Evolutionary conservation across 2,329 filamentous ascomycete genomes (phyloP), one percentile per base, ranked within the genome.

Genomic region (Trichophyton simii): DNA sequence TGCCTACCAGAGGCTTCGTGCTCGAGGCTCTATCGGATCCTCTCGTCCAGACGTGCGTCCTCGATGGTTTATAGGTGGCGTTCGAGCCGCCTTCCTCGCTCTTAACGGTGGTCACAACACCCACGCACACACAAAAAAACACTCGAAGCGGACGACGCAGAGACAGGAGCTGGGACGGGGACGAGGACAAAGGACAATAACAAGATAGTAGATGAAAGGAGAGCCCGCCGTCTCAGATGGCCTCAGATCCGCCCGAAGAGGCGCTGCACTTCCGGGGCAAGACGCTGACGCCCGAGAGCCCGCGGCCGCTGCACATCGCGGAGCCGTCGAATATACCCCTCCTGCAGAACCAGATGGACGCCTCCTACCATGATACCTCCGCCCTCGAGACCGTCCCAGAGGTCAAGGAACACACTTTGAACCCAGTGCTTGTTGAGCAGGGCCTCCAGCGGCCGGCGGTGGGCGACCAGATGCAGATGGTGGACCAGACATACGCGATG

Each of bases 321-420:
- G 82, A 86, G 72, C 84, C 85, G 60, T 80, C 83, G 67, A 86
- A 83, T 67, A 87, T 88, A 63, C 84, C 86, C 62, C 82, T 89
- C 60, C 78, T 88, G 69, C 81, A 85, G 70, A 84, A 86, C 71
- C 85, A 87, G 75, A 88, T 84, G 82, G 85, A 89, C 74, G 83
- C 84, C 60, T 76, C 82, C 67, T 87, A 87, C 78, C 85, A 86
- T 75, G 84, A 87, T 72, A 83, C 83, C 61, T 79, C 83, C 60
- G 80, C 80, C 64, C 82, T 83, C 71, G 77, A 77, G 63, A 81
- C 77, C 69, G 72, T 72, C 44, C 62, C 64, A 58, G 62, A 68
- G 57, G 64, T 66, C 61, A 67, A 67, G 60, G 61, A 67, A 22
- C 42, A 44, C 22, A 59, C 62, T 25, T 38, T 48, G 31, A 36